Conservation (phyloP, 345 rosid species). For the Abelmoschus esculentus region DNA sequence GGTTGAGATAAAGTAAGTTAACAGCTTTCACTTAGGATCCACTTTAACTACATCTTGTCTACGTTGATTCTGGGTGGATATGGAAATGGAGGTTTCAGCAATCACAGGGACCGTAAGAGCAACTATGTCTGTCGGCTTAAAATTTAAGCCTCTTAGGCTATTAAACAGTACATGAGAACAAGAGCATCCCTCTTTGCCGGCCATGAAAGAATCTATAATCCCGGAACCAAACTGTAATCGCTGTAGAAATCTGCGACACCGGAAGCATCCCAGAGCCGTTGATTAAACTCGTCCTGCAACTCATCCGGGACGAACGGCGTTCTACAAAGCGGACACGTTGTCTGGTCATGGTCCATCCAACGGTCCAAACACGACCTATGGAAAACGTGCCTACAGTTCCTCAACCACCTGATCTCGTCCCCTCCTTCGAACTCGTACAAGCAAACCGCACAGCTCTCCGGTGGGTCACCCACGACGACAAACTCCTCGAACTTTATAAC, state of each 20-base stretch:
- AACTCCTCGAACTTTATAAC: slow-evolving; percentile 53
- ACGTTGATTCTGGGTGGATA: too few species aligned
- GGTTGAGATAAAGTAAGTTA: too few species aligned
- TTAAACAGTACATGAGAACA: too few species aligned
- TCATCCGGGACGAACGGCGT: slow-evolving; percentile 70
- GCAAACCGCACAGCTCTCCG: slow-evolving; percentile 80
- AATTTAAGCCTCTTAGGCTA: too few species aligned
- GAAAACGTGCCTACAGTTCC: slow-evolving; percentile 74
- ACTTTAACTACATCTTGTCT: too few species aligned
- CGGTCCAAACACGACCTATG: slow-evolving; percentile 81
- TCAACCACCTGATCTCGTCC: slow-evolving; percentile 76
- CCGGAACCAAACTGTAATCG: slow-evolving; percentile 41
- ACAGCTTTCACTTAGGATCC: too few species aligned
- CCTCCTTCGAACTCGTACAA: slow-evolving; percentile 62
- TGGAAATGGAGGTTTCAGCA: too few species aligned
- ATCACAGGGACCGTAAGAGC: too few species aligned
- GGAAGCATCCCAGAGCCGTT: slow-evolving; percentile 68
- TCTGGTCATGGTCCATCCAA: slow-evolving; percentile 91
- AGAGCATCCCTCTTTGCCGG: background rate
- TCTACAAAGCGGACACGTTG: slow-evolving; percentile 88
- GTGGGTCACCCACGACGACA: slow-evolving; percentile 32
- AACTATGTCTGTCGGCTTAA: too few species aligned
- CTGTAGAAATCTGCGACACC: slow-evolving; percentile 48
- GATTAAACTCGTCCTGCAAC: slow-evolving; percentile 76
- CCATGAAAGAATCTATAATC: slow-evolving; percentile 14